Conservation (phyloP, 805 yeast genomes). For the Candida quercuum region DNA sequence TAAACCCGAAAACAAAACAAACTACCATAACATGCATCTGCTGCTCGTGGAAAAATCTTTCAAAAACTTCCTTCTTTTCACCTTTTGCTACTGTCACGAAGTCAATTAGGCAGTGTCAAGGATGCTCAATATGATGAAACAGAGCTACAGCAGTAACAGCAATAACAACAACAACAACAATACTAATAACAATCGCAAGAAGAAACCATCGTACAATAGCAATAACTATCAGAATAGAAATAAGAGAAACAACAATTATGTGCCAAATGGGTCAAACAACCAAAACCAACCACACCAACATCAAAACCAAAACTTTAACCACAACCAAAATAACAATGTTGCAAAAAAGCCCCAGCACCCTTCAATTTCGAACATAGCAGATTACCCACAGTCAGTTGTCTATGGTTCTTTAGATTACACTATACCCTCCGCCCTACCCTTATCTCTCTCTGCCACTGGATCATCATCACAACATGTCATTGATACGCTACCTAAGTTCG, state of each 20-base stretch:
- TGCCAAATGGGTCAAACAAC: background rate
- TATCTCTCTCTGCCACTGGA: background rate
- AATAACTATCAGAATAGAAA: background rate
- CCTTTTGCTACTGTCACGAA: too few species aligned
- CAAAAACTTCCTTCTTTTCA: too few species aligned
- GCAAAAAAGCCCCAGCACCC: background rate
- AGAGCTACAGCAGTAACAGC: background rate
- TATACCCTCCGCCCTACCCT: conserved; percentile 4
- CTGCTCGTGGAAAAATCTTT: too few species aligned
- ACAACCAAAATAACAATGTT: background rate
- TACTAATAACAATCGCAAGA: too few species aligned
- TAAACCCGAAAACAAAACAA: background rate
- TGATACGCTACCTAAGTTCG: conserved; percentile 14
- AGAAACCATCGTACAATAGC: too few species aligned
- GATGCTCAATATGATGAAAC: too few species aligned
- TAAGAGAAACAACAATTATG: background rate
- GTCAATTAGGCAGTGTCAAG: too few species aligned
- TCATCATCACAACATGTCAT: conserved; percentile 1
- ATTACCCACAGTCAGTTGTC: conserved; percentile 12
- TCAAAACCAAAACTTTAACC: background rate
- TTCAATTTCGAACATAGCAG: conserved; percentile 4
- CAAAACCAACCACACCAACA: background rate
- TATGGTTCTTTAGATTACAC: conserved; percentile 14
- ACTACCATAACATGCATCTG: too few species aligned
- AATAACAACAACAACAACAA: background rate